Conservation (phyloP, 202 grass and related monocot species). For the Dendrocalamus latiflorus region DNA sequence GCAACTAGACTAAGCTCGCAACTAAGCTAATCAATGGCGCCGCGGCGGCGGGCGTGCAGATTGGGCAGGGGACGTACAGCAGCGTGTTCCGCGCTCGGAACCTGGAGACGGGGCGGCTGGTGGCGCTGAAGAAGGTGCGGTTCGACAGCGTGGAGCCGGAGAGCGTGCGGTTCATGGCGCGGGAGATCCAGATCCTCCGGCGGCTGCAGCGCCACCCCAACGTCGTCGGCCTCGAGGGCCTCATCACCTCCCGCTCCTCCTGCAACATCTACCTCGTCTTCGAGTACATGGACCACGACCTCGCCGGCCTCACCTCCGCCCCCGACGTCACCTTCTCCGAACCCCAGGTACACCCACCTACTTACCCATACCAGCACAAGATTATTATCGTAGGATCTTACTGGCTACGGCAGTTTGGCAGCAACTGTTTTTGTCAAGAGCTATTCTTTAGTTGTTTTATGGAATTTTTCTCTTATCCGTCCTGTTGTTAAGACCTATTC, state of each 20-base stretch:
- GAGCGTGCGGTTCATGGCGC: slow-evolving; percentile 84
- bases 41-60: too few relatives aligned
- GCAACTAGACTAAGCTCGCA: too few relatives aligned
- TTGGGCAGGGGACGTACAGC: slow-evolving; percentile 95
- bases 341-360: slow-evolving; percentile 45
- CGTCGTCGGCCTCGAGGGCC: slow-evolving; percentile 61
- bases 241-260: slow-evolving; percentile 69
- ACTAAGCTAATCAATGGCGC: too few relatives aligned
- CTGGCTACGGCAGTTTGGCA: too few relatives aligned
- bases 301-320: slow-evolving; percentile 60
- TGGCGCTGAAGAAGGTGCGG: slow-evolving; percentile 91
- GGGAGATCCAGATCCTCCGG: slow-evolving; percentile 78
- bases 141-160: slow-evolving; percentile 91
- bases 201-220: slow-evolving; percentile 74
- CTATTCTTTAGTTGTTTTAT: too few relatives aligned
- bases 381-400: background rate
- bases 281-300: slow-evolving; percentile 95
- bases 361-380: background rate
- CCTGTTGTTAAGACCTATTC: too few relatives aligned
- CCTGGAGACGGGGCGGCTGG: slow-evolving; percentile 52
- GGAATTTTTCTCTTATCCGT: too few relatives aligned
- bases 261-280: slow-evolving; percentile 71
- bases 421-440: too few relatives aligned
- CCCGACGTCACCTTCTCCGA: slow-evolving; percentile 57
- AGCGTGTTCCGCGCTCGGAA: slow-evolving; percentile 77